Base-by-base conservation (phyloP, 2,329 filamentous ascomycete species). In the Hymenoscyphus occultus region DNA sequence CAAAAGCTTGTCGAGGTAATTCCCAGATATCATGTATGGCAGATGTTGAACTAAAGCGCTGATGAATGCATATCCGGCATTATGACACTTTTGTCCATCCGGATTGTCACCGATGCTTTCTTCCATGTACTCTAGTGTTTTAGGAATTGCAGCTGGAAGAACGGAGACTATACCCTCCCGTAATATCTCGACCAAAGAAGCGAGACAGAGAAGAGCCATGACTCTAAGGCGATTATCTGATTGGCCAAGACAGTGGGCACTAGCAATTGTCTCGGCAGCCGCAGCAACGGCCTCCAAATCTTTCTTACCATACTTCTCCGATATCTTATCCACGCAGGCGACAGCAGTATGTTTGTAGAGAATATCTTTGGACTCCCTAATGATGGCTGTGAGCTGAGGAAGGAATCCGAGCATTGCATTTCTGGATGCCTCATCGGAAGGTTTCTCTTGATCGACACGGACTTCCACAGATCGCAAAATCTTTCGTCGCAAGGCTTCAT, bases 271-370 rank as follows among this genome's bases (percentile, higher is more conserved):
- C 65, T 87, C 82, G 4, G 93, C 92, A 5, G 93, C 90, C 4
- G 85, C 85, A 32, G 90, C 83, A 56, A 97, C 90, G 56, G 87
- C 88, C 70, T 90, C 86, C 1, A 90, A 83, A 73, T 97, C 91
- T 76, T 93, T 96, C 81, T 95, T 96, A 70, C 95, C 96, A 76
- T 97, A 98, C 76, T 94, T 94, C 78, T 97, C 93, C 2, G 91
- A 86, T 68, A 99, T 96, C 77, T 92, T 91, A 78, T 97, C 93
- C 56, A 98, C 89, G 72, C 94, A 98, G 42, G 88, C 88, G 67
- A 99, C 88, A 0, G 93, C 91, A 12, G 91, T 92, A 72, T 93
- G 89, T 78, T 94, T 93, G 76, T 95, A 89, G 35, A 87, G 83
- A 62, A 90, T 84, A 70, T 95, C 88, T 39, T 84, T 80, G 6